Base-by-base conservation (phyloP, 345 rosid genomes). In the Rhizophora apiculata region DNA sequence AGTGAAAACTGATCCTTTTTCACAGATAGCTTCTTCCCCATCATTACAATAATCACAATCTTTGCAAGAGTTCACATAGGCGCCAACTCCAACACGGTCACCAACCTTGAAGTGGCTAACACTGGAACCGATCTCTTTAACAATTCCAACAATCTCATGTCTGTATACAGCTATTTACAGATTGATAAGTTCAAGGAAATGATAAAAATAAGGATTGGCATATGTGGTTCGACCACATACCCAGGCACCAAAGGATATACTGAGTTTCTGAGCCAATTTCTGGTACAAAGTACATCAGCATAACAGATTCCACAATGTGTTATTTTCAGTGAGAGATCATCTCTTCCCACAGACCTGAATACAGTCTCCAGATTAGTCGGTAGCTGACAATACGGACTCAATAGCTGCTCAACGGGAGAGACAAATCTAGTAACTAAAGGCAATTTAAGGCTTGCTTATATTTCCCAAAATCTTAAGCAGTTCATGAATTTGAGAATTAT, bases 241-340 rank as follows among this genome's bases (percentile, higher is more conserved):
- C 97, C 97, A 9, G 97, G 97, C 76, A 95, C 86, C 75, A 95
- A 46, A 74, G 99, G 99, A 69, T 92, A 90, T 80, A 74, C 88
- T 2, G 94, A 82, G 71, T 84, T 82, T 24, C 82, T 88, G 48
- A 46, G 79, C 70, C 67, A 55, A 85, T 92, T 95, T 74, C 83
- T 79, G 34, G 91, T 85, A 96, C 96, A 87, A 59, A 75, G 37
- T 70, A 85, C 82, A 81, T 95, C 99, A 68, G 96, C 96, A 78
- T 88, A 87, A 78, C 99, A 95, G 63, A 95, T 76, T 56, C 99
- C 97, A 77, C 96, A 95, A 68, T 95, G 96, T 0, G 96, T 92
- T 64, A 95, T 95, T 6, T 77, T 80, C 54, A 95, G 16, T 6
- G 89, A 88, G 73, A 95, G 81, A 72, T 92, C 99, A 52, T 92